A percentile compares a stretch with the other conserved stretches of the same genome.
Conservation (phyloP, 768 basidiomycete species). For the Naganishia antarctica region DNA sequence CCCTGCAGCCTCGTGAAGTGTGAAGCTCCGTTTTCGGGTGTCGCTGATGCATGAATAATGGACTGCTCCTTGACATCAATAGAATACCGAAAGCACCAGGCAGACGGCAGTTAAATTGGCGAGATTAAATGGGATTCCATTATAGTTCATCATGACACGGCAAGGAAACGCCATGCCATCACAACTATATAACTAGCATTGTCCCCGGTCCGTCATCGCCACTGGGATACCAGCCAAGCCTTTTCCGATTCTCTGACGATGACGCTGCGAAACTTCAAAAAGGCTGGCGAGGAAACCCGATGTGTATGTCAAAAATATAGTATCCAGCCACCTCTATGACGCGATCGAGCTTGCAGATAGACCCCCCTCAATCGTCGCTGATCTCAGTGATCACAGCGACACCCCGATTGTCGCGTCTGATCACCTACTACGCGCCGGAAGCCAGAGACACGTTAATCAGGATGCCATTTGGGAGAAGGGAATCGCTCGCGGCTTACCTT, state of each 20-base stretch:
- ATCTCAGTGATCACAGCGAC: constrained; percentile 30
- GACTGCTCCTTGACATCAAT: background rate
- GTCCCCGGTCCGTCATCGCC: background rate
- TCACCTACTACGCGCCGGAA: constrained; percentile 26
- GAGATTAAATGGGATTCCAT: constrained; percentile 4
- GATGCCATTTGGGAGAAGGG: background rate
- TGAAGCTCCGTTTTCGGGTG: too few relatives aligned
- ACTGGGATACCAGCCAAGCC: too few relatives aligned
- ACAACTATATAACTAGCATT: background rate
- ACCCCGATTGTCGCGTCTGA: constrained; percentile 31
- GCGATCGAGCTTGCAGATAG: background rate
- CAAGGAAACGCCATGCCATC: constrained; percentile 7
- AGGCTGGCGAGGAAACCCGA: too few relatives aligned
- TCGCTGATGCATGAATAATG: background rate
- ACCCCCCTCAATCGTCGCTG: background rate
- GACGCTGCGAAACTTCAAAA: too few relatives aligned
- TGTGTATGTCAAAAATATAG: too few relatives aligned
- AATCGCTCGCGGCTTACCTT: constrained; percentile 37
- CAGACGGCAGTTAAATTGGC: too few relatives aligned
- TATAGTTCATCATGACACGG: constrained; percentile 8
- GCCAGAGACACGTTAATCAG: background rate
- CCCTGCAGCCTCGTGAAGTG: too few relatives aligned
- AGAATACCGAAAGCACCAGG: too few relatives aligned
- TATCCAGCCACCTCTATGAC: too few relatives aligned
- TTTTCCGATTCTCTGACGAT: too few relatives aligned